These are phyloP conservation scores for Podospora sp. DNA, from an alignment of 495 filamentous ascomycete genomes.

Conservation along the genomic window DNA sequence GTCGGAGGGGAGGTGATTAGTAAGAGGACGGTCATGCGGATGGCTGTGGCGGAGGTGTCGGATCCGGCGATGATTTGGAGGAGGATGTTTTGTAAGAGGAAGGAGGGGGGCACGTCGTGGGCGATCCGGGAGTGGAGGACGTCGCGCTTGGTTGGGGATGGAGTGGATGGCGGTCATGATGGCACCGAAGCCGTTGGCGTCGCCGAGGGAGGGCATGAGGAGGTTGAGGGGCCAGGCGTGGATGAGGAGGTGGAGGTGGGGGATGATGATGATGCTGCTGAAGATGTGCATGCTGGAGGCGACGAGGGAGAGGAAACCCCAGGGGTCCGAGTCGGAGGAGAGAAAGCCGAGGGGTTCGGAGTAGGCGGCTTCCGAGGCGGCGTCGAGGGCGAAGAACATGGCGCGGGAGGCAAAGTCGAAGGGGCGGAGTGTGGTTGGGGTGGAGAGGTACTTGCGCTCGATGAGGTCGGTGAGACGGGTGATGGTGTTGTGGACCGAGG, in stretches of 20 bases:
- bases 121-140: constrained; percentile 14
- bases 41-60: constrained; percentile 60
- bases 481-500: constrained; percentile 45
- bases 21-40: constrained; percentile 55
- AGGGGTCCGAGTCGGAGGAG: too few species aligned
- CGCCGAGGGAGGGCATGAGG: constrained; percentile 22
- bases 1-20: constrained; percentile 49
- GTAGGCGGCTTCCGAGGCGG: too few species aligned
- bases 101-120: neutral
- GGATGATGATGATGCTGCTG: constrained; percentile 14
- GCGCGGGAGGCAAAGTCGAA: too few species aligned
- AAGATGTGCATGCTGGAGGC: constrained; percentile 3
- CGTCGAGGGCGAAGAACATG: too few species aligned
- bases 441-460: too few species aligned
- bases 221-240: constrained; percentile 21
- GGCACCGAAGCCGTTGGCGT: constrained; percentile 25
- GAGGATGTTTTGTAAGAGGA: constrained; percentile 5
- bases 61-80: constrained; percentile 44
- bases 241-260: constrained; percentile 13
- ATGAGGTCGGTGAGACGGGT: constrained; percentile 41
- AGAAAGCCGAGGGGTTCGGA: too few species aligned
- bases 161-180: constrained; percentile 20
- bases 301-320: neutral
- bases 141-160: constrained; percentile 4
- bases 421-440: too few species aligned